Evolutionary conservation across 1,284 basidiomycete genomes (phyloP).

Genomic region (Ceratobasidium sp.): DNA sequence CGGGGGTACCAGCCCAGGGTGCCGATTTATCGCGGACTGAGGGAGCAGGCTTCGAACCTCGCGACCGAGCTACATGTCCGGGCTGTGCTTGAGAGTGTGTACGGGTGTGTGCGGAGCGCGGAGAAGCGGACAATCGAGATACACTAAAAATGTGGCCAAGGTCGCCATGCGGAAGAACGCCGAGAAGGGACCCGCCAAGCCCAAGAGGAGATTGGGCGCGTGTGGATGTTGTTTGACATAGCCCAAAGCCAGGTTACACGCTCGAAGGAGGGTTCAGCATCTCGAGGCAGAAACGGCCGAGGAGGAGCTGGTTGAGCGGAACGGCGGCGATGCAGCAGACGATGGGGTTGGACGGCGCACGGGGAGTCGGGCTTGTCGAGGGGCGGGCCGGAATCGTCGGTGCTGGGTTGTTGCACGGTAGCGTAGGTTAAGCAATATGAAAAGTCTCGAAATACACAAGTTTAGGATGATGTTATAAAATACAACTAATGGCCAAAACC

Average conservation of each 20-base stretch:
- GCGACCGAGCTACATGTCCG: conserved; percentile 28
- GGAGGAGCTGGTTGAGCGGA: conserved; percentile 22
- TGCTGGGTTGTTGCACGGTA: too few species aligned
- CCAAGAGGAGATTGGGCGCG: conserved; percentile 57
- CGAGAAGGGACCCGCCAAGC: conserved; percentile 62
- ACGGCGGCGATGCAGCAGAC: conserved; percentile 31
- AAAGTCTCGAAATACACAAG: too few species aligned
- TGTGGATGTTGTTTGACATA: conserved; percentile 4
- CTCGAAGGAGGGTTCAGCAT: conserved; percentile 56
- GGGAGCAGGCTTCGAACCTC: conserved; percentile 10
- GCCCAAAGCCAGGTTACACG: conserved; percentile 62
- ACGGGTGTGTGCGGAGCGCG: conserved; percentile 5
- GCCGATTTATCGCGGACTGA: background rate
- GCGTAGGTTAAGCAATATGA: too few species aligned
- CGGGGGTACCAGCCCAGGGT: conserved; percentile 8
- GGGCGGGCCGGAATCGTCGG: background rate
- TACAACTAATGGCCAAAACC: too few species aligned
- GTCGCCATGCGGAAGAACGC: conserved; percentile 62
- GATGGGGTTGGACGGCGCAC: conserved; percentile 59
- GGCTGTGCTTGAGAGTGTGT: conserved; percentile 28
- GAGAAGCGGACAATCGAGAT: conserved; percentile 27
- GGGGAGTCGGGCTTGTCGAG: conserved; percentile 52
- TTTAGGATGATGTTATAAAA: too few species aligned
- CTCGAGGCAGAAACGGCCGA: conserved; percentile 59
- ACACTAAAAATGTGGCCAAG: conserved; percentile 16